Percentiles rank a stretch among this genome's conserved stretches.
Evolutionary conservation across 2,329 filamentous ascomycete species (phyloP).

Genomic region (Trichoderma semiorbis): DNA sequence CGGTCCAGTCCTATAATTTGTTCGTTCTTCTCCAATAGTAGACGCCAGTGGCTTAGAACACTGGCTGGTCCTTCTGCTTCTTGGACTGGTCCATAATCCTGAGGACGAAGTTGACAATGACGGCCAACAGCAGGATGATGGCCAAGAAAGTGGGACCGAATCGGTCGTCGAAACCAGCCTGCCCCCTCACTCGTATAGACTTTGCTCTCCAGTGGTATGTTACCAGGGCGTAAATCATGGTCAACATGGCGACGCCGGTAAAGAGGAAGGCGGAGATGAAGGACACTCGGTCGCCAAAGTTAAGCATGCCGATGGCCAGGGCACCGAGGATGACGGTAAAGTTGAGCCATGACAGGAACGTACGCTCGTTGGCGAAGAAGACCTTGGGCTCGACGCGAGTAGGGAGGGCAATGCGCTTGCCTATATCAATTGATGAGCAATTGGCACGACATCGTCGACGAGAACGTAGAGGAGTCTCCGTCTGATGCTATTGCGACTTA

Average conservation of each 20-base stretch:
- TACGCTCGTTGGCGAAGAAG: slow-evolving; percentile 99
- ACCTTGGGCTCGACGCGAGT: slow-evolving; percentile 98
- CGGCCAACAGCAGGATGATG: slow-evolving; percentile 77
- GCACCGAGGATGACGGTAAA: slow-evolving; percentile 98
- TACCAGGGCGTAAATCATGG: slow-evolving; percentile 90
- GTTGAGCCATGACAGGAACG: slow-evolving; percentile 99
- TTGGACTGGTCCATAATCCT: slow-evolving; percentile 53
- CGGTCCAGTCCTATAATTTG: neutral
- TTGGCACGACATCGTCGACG: neutral
- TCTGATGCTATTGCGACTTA: slow-evolving; percentile 40
- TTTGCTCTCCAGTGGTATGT: slow-evolving; percentile 98
- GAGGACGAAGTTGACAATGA: slow-evolving; percentile 94
- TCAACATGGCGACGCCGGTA: slow-evolving; percentile 87
- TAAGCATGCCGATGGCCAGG: slow-evolving; percentile 92
- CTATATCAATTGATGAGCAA: slow-evolving; percentile 43
- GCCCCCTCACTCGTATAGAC: slow-evolving; percentile 84
- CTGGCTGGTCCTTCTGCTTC: slow-evolving; percentile 33
- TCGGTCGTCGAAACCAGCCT: slow-evolving; percentile 94
- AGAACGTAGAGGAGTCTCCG: neutral
- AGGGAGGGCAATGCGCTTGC: slow-evolving; percentile 96
- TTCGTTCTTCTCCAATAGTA: neutral
- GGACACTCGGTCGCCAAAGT: slow-evolving; percentile 92
- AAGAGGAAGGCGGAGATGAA: slow-evolving; percentile 94
- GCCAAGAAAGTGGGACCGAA: slow-evolving; percentile 91
- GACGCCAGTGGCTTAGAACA: neutral